phyloP scores from a whole-genome alignment of 2,329 filamentous ascomycete genomes.

The Phaeoacremonium minimum region DNA sequence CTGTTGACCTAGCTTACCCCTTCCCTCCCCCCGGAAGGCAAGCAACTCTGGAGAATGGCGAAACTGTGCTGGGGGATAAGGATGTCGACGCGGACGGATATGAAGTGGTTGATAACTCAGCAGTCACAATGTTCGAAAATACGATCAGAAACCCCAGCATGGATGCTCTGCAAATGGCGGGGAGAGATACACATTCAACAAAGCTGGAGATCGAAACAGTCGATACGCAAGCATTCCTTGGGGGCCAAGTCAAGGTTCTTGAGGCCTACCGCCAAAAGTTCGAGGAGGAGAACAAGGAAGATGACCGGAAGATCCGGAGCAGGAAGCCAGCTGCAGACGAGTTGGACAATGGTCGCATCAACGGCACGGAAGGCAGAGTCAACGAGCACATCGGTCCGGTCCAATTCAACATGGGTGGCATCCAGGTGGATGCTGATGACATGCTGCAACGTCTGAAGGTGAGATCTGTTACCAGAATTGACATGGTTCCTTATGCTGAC shows the following conservation, averaged over 20 bases:
- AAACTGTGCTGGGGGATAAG: conserved; percentile 13
- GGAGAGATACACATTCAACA: conserved; percentile 38
- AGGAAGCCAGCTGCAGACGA: conserved; percentile 36
- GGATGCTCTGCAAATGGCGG: conserved; percentile 53
- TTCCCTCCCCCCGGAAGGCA: conserved; percentile 27
- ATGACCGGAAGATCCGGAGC: conserved; percentile 42
- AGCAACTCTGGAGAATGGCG: conserved; percentile 13
- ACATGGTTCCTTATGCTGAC: conserved; percentile 1
- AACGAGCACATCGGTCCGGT: conserved; percentile 89
- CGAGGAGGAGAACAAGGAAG: conserved; percentile 37
- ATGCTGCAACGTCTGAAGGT: conserved; percentile 87
- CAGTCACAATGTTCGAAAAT: conserved; percentile 72
- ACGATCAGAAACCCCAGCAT: conserved; percentile 72
- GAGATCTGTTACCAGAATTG: conserved; percentile 18
- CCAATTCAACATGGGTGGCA: conserved; percentile 97
- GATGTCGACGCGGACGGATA: conserved; percentile 20
- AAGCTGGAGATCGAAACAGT: conserved; percentile 60
- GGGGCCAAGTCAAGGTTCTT: conserved; percentile 69
- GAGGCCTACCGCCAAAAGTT: conserved; percentile 60
- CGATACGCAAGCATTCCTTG: conserved; percentile 74
- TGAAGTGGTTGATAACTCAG: conserved; percentile 45
- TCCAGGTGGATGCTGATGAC: conserved; percentile 91
- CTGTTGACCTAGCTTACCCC: conserved; percentile 68
- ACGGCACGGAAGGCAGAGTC: conserved; percentile 34
- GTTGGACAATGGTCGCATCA: conserved; percentile 19